Base-by-base conservation (phyloP, 2,329 filamentous ascomycete genomes). In the Trichoderma breve region DNA sequence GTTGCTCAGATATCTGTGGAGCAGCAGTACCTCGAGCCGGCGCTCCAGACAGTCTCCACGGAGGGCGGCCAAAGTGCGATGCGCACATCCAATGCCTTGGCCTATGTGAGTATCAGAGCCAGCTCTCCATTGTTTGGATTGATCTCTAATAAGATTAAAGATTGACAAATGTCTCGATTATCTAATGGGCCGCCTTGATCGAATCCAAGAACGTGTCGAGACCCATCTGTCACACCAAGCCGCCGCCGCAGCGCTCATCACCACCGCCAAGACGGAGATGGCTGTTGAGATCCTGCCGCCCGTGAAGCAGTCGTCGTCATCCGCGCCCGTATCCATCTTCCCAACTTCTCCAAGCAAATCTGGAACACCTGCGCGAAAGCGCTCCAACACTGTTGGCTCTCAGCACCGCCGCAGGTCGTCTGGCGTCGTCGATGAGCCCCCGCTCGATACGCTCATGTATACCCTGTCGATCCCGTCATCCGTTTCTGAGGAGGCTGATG, bases 1-100 rank as follows among this genome's bases (percentile, higher is more conserved):
- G 89, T 93, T 2, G 88, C 90, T 7, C 88, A 92, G 73, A 93
- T 93, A 88, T 89, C 91, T 0, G 85, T 90, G 1, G 90, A 93
- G 74, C 88, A 91, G 75, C 89, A 92, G 77, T 86, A 90, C 74
- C 83, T 91, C 6, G 86, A 89, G 72, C 91, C 91, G 0, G 88
- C 91, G 1, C 80, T 88, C 6, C 80, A 81, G 70, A 81, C 83
- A 0, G 78, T 86, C 5, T 80, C 84, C 7, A 79, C 82, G 3
- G 84, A 81, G 70, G 84, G 83, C 64, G 82, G 83, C 1, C 81
- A 84, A 47, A 83, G 81, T 26, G 74, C 85, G n/a, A 79, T 79
- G 11, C 83, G 83, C 39, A 84, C 87, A 0, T 81, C 82, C 0
- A 81, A 82, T 6, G 86, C 87, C 3, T 75, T 88, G 2, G 78